phyloP scores from a whole-genome alignment of 2,329 filamentous ascomycete species.

The Hypoxylon sp. region DNA sequence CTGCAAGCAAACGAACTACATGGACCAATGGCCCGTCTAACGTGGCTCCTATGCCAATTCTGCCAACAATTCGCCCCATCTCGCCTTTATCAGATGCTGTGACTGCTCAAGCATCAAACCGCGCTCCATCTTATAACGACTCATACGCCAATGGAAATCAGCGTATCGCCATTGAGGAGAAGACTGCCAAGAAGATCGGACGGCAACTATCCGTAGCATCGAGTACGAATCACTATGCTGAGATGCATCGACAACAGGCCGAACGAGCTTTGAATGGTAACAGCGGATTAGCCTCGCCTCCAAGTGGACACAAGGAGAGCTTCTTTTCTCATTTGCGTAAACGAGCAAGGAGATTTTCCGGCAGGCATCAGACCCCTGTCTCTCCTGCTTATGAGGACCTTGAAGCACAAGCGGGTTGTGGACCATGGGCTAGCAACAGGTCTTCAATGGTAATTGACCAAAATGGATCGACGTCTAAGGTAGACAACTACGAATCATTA shows the following conservation, averaged over 20 bases:
- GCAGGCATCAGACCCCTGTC: conserved; percentile 85
- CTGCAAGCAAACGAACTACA: conserved; percentile 85
- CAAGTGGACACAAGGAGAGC: conserved; percentile 87
- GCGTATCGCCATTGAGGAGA: conserved; percentile 68
- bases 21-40: conserved; percentile 89
- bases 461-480: conserved; percentile 63
- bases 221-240: conserved; percentile 91
- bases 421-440: conserved; percentile 87
- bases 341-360: conserved; percentile 90
- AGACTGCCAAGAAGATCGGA: conserved; percentile 90
- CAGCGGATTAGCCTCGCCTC: conserved; percentile 80
- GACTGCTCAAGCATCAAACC: conserved; percentile 86
- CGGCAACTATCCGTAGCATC: conserved; percentile 94
- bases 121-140: conserved; percentile 69
- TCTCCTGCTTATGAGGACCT: conserved; percentile 87
- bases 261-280: conserved; percentile 91
- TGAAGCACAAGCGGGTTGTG: conserved; percentile 92
- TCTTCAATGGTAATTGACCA: conserved; percentile 85
- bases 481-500: conserved; percentile 71
- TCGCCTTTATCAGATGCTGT: conserved; percentile 97
- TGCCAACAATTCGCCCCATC: conserved; percentile 93
- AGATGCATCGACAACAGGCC: conserved; percentile 90
- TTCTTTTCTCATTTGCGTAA: conserved; percentile 99
- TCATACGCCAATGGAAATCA: conserved; percentile 61
- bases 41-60: conserved; percentile 91